Base-by-base conservation (phyloP, 805 yeast genomes). In the Clavispora vitiphila region DNA sequence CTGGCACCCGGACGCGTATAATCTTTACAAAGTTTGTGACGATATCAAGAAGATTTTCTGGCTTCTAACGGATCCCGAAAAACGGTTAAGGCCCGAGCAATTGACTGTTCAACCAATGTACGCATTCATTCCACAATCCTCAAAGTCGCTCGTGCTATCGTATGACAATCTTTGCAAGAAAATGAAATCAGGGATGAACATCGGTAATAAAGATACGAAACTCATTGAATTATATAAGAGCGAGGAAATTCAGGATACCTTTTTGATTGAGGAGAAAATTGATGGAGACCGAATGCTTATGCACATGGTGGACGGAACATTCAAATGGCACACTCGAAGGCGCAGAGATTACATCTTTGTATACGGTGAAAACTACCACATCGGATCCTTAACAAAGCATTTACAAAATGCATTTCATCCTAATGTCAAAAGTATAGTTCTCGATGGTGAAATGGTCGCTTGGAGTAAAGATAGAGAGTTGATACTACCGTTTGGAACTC, bases 381-480 rank as follows among this genome's bases (percentile, higher is more conserved):
- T 59, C 5, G 88, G 86, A 0, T 67, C 81, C 2, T 64, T 85
- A 9, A 72, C 88, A 0, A 74, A 71, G 34, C 68, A 76, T 50
- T 54, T 85, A 27, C 49, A 57, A 1, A 56, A 69, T 5, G 65
- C 72, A 2, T 69, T 74, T 44, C 58, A 69, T 8, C 62, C 61
- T 5, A 62, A 54, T 25, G 64, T 77, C 5, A 57, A 58, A 6
- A 58, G 61, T 49, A 48, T 68, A 18, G 71, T 84, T 5, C 55
- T 91, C 4, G 99, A 91, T 63, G 97, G 98, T 0, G 99, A 91
- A 61, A 86, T 91, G 91, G 81, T 91, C 2, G 87, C 95, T 0
- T 89, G 79, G 74, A 96, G 90, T 60, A 77, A 78, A 40, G 67
- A 61, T 35, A 62, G 70, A 42, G 57, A 74, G 26, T 64, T 65